Evolutionary conservation across 2,329 filamentous ascomycete genomes (phyloP).

Genomic region (Penicillium sp.): DNA sequence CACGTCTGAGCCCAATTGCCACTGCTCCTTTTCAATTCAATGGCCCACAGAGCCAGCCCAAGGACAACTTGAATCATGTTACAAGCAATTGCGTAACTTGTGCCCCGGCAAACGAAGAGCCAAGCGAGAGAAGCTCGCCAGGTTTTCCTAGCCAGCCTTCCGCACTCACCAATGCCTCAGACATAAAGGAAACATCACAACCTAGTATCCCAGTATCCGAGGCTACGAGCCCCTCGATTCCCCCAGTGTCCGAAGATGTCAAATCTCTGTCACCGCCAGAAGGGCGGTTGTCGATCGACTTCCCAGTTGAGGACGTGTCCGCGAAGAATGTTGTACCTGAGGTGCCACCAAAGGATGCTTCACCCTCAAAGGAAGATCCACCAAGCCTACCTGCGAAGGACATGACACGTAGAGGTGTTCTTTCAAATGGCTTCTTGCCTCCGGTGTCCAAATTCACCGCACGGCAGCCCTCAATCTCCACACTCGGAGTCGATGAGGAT

Average conservation of each 20-base stretch:
- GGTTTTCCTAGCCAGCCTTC: constrained; percentile 8
- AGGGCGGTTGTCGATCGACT: not conserved
- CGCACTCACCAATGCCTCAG: not conserved
- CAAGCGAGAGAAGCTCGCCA: constrained; percentile 12
- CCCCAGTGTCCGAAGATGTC: constrained; percentile 15
- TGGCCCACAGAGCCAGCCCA: not conserved
- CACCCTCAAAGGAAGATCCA: constrained; percentile 5
- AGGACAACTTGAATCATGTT: not conserved
- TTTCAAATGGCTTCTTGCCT: not conserved
- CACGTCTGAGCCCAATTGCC: not conserved
- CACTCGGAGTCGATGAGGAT: constrained; percentile 27
- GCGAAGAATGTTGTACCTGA: constrained; percentile 5
- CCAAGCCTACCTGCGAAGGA: not conserved
- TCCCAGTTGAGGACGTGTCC: not conserved
- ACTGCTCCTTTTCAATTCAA: not conserved
- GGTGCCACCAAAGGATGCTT: not conserved
- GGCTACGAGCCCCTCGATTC: constrained; percentile 13
- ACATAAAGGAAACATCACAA: not conserved
- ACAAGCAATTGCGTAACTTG: not conserved
- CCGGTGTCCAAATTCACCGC: constrained; percentile 7
- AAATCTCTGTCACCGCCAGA: constrained; percentile 8
- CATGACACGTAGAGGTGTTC: constrained; percentile 8
- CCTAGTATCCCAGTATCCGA: constrained; percentile 1
- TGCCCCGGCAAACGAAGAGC: not conserved
- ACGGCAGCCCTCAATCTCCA: constrained; percentile 31